Conservation (phyloP, 352 stramenopile genomes). For the Globisporangium perplexum region DNA sequence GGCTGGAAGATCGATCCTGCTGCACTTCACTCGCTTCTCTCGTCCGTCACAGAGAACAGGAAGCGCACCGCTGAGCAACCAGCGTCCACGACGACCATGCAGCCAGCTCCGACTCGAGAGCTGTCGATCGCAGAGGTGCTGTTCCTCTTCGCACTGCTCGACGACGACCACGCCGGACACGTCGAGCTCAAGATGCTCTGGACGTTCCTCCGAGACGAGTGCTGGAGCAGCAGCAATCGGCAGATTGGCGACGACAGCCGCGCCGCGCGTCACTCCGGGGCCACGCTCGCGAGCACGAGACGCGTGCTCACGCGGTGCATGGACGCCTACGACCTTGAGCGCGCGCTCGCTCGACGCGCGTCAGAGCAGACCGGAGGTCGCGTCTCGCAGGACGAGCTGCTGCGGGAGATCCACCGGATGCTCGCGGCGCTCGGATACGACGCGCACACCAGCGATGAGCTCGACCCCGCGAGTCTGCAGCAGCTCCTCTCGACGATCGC, state of each 20-base stretch:
- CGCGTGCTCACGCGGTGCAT: conserved; percentile 14
- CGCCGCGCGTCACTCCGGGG: neutral
- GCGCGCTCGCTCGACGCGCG: conserved; percentile 5
- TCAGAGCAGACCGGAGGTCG: neutral
- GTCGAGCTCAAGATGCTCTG: conserved; percentile 23
- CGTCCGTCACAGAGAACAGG: neutral
- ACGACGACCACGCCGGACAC: conserved; percentile 15
- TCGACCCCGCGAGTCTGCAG: conserved; percentile 4
- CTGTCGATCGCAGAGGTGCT: conserved; percentile 24
- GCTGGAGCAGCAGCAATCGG: conserved; percentile 11
- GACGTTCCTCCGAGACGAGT: conserved; percentile 18
- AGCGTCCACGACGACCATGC: too few species aligned
- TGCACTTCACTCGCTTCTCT: conserved; percentile 15
- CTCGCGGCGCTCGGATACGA: conserved; percentile 1
- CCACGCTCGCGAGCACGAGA: conserved; percentile 5
- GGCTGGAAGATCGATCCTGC: conserved; percentile 13
- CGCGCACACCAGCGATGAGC: neutral
- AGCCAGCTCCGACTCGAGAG: neutral
- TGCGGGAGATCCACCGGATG: conserved; percentile 10
- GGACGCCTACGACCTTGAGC: conserved; percentile 25
- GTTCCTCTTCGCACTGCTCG: conserved; percentile 28
- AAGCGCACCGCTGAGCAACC: neutral
- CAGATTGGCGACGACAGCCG: neutral
- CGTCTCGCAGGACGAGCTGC: conserved; percentile 11
- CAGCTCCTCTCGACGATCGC: conserved; percentile 3